Percentiles rank a stretch among this genome's conserved stretches.
Conservation (phyloP, 345 rosid genomes). For the Reutealis trisperma region DNA sequence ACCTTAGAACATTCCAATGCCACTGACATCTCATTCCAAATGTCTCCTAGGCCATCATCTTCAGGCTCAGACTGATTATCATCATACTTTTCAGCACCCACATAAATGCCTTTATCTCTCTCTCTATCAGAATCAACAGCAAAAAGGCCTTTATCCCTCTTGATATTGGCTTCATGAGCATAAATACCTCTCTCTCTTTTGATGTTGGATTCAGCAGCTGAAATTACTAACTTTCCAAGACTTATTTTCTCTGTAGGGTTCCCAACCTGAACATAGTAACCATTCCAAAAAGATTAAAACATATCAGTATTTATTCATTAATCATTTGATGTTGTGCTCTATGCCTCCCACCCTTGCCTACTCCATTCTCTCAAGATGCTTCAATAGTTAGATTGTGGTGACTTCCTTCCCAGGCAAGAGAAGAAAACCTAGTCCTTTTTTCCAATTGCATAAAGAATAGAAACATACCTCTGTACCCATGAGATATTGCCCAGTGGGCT, state of each 20-base stretch:
- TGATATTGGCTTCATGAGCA: constrained; percentile 37
- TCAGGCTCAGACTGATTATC: constrained; percentile 36
- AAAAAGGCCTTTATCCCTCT: constrained; percentile 58
- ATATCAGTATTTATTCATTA: not conserved
- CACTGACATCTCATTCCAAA: constrained; percentile 84
- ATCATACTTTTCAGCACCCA: constrained; percentile 58
- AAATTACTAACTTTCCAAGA: constrained; percentile 20
- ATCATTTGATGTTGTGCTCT: not conserved
- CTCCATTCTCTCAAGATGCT: not conserved
- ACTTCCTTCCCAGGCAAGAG: not conserved
- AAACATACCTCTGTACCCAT: constrained; percentile 40
- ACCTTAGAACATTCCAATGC: constrained; percentile 76
- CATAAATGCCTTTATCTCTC: constrained; percentile 62
- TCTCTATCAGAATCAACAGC: constrained; percentile 17
- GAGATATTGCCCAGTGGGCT: constrained; percentile 36
- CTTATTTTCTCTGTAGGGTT: constrained; percentile 17
- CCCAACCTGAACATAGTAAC: constrained; percentile 25
- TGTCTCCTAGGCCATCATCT: constrained; percentile 78
- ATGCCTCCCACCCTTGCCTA: no score
- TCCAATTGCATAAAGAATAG: not conserved
- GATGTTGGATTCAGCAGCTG: constrained; percentile 24
- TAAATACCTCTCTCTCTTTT: constrained; percentile 60
- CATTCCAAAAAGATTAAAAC: constrained; percentile 13
- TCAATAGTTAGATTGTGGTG: not conserved
- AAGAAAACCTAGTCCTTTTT: not conserved